Conservation (phyloP, 2,329 filamentous ascomycete species). For the Colletotrichum shisoi region DNA sequence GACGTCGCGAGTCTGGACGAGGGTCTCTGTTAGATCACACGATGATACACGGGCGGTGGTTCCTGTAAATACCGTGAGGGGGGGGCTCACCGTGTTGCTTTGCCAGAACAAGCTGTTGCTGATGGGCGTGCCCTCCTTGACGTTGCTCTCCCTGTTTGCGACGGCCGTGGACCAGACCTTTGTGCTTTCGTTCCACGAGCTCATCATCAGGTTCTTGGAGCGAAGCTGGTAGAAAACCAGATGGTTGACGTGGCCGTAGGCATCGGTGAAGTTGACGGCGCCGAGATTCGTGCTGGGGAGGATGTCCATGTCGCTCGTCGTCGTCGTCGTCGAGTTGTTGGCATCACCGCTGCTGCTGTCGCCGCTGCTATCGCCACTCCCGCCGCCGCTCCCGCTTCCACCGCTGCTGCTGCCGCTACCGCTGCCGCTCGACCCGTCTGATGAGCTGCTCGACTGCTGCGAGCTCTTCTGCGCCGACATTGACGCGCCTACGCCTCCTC, state of each 20-base stretch:
- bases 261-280: conserved; percentile 37
- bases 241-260: conserved; percentile 30
- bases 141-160: conserved; percentile 14
- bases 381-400: not conserved
- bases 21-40: not conserved
- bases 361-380: not conserved
- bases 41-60: too few relatives aligned
- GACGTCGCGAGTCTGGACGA: conserved; percentile 21
- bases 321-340: conserved; percentile 19
- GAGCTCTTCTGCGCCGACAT: conserved; percentile 23
- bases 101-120: conserved; percentile 38
- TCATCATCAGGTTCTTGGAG: conserved; percentile 26
- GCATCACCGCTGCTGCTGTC: not conserved
- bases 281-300: conserved; percentile 22
- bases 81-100: conserved; percentile 19
- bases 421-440: conserved; percentile 1
- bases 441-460: conserved; percentile 20
- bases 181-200: conserved; percentile 34
- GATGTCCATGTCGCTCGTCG: conserved; percentile 13
- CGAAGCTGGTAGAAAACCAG: conserved; percentile 34
- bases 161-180: conserved; percentile 23
- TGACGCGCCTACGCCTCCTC: conserved; percentile 32
- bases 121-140: conserved; percentile 36
- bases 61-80: too few relatives aligned
- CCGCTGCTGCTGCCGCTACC: not conserved